phyloP scores from a whole-genome alignment of 2,329 filamentous ascomycete genomes.

The Rutstroemia sp. region DNA sequence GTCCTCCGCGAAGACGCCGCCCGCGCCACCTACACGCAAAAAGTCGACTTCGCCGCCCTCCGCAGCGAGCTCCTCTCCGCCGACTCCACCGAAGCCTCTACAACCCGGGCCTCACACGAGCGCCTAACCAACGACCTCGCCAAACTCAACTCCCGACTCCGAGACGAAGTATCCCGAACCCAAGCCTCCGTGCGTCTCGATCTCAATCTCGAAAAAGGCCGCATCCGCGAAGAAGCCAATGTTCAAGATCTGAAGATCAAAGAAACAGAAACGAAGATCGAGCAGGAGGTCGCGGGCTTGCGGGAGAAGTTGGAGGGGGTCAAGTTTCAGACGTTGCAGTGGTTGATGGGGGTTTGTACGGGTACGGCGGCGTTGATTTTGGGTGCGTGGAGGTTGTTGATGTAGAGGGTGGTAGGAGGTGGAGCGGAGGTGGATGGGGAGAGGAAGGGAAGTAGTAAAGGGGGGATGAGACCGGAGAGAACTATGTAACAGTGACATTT shows the following conservation, averaged over 20 bases:
- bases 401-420: constrained; percentile 36
- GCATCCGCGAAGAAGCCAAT: constrained; percentile 93
- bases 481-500: too few relatives aligned
- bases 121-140: constrained; percentile 89
- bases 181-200: constrained; percentile 90
- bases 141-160: constrained; percentile 80
- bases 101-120: constrained; percentile 86
- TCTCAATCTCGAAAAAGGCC: constrained; percentile 91
- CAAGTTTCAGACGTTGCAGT: constrained; percentile 97
- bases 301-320: constrained; percentile 91
- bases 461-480: too few relatives aligned
- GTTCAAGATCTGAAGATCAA: constrained; percentile 97
- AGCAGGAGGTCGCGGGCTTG: constrained; percentile 89
- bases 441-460: too few relatives aligned
- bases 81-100: constrained; percentile 82
- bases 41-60: constrained; percentile 96
- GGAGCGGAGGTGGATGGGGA: too few relatives aligned
- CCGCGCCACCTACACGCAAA: constrained; percentile 73
- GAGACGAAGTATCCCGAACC: constrained; percentile 90
- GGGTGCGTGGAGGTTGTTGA: constrained; percentile 63
- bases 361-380: constrained; percentile 60
- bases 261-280: constrained; percentile 96
- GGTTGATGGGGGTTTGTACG: constrained; percentile 82
- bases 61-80: constrained; percentile 88
- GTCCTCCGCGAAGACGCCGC: constrained; percentile 90